Evolutionary conservation across 768 basidiomycete species (phyloP), one percentile per base, ranked within the genome.

Genomic region (Naematelia aurantialba): DNA sequence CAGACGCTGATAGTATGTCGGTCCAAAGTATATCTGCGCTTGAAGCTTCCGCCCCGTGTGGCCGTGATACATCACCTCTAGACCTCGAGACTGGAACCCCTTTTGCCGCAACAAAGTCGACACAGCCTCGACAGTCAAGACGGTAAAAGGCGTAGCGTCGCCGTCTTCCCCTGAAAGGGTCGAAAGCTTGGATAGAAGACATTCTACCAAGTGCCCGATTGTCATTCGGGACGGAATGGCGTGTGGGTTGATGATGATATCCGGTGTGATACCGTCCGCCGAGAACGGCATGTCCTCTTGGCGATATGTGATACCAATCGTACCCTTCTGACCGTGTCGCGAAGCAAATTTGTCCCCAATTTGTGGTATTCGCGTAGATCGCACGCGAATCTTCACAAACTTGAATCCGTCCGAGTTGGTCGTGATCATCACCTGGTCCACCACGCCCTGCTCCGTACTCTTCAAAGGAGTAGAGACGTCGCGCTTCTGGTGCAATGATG

Each of bases 241-340:
- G 78, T 99, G 96, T 39, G 96, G 96, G 73, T 99, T 99, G 79
- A 99, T 99, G 80, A 99, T 84, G 70, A 99, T 83, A 77, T 99
- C 96, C 10, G 96, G 96, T 1, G 89, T 89, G 69, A 97, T 91
- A 59, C 96, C 96, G 74, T 98, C 92, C 1, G 87, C 86, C 2
- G 92, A 94, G 81, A 98, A 99, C 27, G 96, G 96, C 96, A 99
- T 98, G 75, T 99, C 96, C 78, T 99, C 96, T 77, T 98, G 96
- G 52, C 96, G 90, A 75, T 99, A 99, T 0, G 94, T 97, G 78
- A 99, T 96, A 79, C 96, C 96, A 63, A 98, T 94, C 10, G 96
- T 99, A 78, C 96, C 96, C 81, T 99, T 99, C 80, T 99, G 96
- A 70, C 96, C 96, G 73, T 99, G 96, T 73, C 96, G 89, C 48